These are phyloP conservation scores for Zhuliangozyma parablackwelliae DNA, from an alignment of 1,139 yeast genomes.

Conservation along the genomic window DNA sequence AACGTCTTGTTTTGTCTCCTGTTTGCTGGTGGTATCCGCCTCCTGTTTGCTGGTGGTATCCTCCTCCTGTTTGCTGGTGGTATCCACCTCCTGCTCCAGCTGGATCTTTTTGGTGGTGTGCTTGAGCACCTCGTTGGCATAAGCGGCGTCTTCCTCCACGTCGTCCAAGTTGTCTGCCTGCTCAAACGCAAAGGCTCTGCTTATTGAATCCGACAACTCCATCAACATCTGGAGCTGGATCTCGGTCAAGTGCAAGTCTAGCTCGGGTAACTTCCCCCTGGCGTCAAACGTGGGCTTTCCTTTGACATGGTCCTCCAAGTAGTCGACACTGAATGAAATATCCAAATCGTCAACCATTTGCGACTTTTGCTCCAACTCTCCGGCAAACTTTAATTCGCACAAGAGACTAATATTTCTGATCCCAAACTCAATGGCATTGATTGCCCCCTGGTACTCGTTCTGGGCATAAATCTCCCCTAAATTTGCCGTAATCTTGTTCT, in stretches of 20 bases:
- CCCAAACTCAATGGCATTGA: constrained; percentile 47
- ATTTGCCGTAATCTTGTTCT: constrained; percentile 65
- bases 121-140: constrained; percentile 46
- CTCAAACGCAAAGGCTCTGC: constrained; percentile 49
- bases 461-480: constrained; percentile 79
- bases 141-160: constrained; percentile 62
- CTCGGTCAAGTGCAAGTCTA: constrained; percentile 70
- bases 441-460: constrained; percentile 47
- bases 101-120: constrained; percentile 16
- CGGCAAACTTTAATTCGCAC: constrained; percentile 47
- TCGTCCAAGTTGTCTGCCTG: constrained; percentile 41
- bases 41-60: neutral
- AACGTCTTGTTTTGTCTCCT: neutral
- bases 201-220: constrained; percentile 52
- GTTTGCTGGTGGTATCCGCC: neutral
- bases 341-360: constrained; percentile 72
- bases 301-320: constrained; percentile 36
- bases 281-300: constrained; percentile 52
- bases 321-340: constrained; percentile 57
- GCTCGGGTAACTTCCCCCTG: constrained; percentile 60
- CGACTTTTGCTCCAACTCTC: constrained; percentile 38
- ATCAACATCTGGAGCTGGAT: constrained; percentile 62
- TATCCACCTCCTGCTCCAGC: constrained; percentile 1
- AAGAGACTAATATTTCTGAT: constrained; percentile 64
- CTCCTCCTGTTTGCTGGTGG: too few relatives aligned